Base-by-base conservation (phyloP, 495 filamentous ascomycete genomes). In the Polyplosphaeria fusca region DNA sequence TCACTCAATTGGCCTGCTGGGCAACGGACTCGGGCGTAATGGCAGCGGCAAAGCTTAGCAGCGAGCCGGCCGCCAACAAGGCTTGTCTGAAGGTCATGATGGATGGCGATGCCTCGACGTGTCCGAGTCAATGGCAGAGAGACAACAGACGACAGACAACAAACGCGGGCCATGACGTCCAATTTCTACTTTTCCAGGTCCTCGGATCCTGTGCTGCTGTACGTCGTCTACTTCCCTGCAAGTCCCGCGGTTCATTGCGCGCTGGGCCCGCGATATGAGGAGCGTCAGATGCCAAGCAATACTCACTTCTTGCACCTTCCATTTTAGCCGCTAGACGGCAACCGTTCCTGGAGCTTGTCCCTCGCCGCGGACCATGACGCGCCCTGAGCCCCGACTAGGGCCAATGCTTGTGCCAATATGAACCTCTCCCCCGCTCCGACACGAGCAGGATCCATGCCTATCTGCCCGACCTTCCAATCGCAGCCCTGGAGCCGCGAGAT, bases 81-180 rank as follows among this genome's bases (percentile, higher is more conserved):
- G 48, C 28, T 20, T 14, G 44, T 30, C 11, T 5, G 4, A 45
- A 27, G 23, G 27, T 41, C 55, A 59, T 59, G n/a, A n/a, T n/a
- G n/a, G n/a, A n/a, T n/a, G n/a, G n/a, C n/a, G n/a, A n/a, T n/a
- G n/a, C n/a, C n/a, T 45, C 43, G 26, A 58, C 18, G 32, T 41
- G 16, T 5, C 25, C 14, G 19, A n/a, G n/a, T n/a, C n/a, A n/a
- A n/a, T n/a, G n/a, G n/a, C n/a, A n/a, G n/a, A n/a, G n/a, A n/a
- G n/a, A n/a, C n/a, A n/a, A n/a, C n/a, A n/a, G n/a, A n/a, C n/a
- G n/a, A n/a, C n/a, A n/a, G n/a, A n/a, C n/a, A n/a, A 23, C 7
- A 14, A 35, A 35, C 14, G 23, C n/a, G 5, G 52, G 37, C 40
- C 43, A 48, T 56, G 52, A 56, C 52, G 52, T 56, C 18, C 44